Evolutionary conservation across 495 filamentous ascomycete genomes (phyloP).

Genomic region (Hypoxylon intermedium): DNA sequence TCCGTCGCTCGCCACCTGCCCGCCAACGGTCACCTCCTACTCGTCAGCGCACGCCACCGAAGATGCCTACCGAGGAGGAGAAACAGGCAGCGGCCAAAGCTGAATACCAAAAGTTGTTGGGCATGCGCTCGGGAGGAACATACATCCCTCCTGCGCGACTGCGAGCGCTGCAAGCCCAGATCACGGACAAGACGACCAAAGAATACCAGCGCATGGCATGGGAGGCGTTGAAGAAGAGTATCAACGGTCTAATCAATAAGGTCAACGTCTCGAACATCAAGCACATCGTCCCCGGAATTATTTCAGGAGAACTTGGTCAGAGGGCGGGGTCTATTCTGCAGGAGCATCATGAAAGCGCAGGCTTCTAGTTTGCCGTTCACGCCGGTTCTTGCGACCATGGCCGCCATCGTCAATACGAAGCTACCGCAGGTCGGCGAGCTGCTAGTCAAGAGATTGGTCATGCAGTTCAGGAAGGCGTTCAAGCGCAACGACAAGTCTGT

Average conservation of each 20-base stretch:
- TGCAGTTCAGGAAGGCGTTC: conserved; percentile 95
- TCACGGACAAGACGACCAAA: conserved; percentile 93
- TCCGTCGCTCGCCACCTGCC: conserved; percentile 30
- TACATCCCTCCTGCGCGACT: conserved; percentile 94
- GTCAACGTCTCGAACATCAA: conserved; percentile 98
- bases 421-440: conserved; percentile 93
- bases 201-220: conserved; percentile 99
- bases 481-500: conserved; percentile 97
- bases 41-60: conserved; percentile 59
- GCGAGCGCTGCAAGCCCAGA: conserved; percentile 90
- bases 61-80: conserved; percentile 75
- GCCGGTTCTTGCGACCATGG: conserved; percentile 92
- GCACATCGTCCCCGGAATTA: conserved; percentile 90
- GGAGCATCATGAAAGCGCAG: conserved; percentile 96
- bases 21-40: conserved; percentile 38
- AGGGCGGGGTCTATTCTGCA: conserved; percentile 89
- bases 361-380: conserved; percentile 96
- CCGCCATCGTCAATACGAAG: conserved; percentile 96
- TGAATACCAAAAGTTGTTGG: conserved; percentile 89
- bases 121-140: conserved; percentile 89
- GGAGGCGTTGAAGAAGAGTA: conserved; percentile 98
- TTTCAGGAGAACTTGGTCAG: conserved; percentile 94
- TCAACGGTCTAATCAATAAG: conserved; percentile 99
- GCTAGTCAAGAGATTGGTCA: conserved; percentile 80
- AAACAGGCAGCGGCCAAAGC: conserved; percentile 82